phyloP scores from a whole-genome alignment of 2,329 filamentous ascomycete genomes.

The Aspergillus alliaceus region DNA sequence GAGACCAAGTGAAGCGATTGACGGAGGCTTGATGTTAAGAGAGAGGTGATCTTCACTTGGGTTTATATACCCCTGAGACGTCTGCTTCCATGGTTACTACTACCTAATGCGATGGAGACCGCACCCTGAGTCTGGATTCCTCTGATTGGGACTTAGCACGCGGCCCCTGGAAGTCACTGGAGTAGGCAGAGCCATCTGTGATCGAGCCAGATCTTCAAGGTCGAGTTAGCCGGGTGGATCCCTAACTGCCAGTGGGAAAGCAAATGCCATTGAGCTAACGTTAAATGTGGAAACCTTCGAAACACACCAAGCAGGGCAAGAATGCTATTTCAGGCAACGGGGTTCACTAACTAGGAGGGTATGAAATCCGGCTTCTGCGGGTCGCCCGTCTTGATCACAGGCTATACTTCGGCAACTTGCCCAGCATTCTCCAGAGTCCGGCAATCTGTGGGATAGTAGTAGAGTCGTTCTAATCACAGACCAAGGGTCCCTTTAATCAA shows the following conservation, averaged over 20 bases:
- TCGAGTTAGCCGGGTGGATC: conserved; percentile 20
- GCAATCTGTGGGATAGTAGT: conserved; percentile 1
- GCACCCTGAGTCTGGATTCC: conserved; percentile 13
- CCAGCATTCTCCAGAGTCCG: neutral
- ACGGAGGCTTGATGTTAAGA: conserved; percentile 21
- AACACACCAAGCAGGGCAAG: conserved; percentile 18
- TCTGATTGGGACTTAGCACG: conserved; percentile 10
- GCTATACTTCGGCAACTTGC: neutral
- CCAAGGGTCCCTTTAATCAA: neutral
- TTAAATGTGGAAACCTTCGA: conserved; percentile 21
- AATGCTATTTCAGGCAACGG: conserved; percentile 26
- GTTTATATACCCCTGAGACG: conserved; percentile 38
- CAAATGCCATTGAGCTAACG: conserved; percentile 15
- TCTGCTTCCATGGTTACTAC: conserved; percentile 11
- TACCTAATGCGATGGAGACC: conserved; percentile 12
- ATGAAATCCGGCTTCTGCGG: conserved; percentile 15
- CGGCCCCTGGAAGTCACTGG: conserved; percentile 8
- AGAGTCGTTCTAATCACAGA: neutral
- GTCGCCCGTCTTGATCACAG: conserved; percentile 2
- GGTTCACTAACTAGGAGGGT: conserved; percentile 12
- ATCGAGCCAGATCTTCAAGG: conserved; percentile 25
- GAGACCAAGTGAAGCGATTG: conserved; percentile 24
- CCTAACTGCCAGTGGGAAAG: conserved; percentile 15
- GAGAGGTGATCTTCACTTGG: conserved; percentile 24
- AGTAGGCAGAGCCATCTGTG: conserved; percentile 12